Conservation (phyloP, 2,329 filamentous ascomycete species). For the Aspergillus unguis region DNA sequence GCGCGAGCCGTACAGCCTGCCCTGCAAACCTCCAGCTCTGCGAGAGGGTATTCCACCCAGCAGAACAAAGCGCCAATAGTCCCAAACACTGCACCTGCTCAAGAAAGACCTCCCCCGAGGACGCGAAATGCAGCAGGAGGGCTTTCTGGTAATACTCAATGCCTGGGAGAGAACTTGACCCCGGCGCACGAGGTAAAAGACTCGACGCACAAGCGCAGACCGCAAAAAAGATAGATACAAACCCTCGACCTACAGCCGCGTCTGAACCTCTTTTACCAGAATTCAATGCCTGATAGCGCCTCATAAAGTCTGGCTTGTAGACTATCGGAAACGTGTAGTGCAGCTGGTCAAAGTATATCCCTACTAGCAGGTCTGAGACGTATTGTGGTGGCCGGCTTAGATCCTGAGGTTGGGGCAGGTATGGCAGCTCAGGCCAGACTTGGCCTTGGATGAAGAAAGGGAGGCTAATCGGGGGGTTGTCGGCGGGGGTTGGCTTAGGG, state of each 20-base stretch:
- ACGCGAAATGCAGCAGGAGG: conserved; percentile 1
- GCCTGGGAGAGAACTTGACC: not conserved
- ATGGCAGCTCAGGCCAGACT: conserved; percentile 4
- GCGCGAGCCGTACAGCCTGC: conserved; percentile 1
- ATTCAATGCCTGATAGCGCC: not conserved
- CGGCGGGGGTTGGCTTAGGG: not conserved
- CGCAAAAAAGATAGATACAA: conserved; percentile 1
- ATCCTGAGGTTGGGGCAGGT: conserved; percentile 1
- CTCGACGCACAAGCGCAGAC: conserved; percentile 6
- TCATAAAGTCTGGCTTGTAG: conserved; percentile 2
- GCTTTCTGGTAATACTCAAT: conserved; percentile 7
- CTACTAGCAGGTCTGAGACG: conserved; percentile 1
- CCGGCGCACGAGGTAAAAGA: conserved; percentile 1
- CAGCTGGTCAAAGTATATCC: conserved; percentile 5
- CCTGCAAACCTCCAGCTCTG: conserved; percentile 3
- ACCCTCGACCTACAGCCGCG: not conserved
- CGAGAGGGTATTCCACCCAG: conserved; percentile 2
- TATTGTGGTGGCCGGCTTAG: conserved; percentile 1
- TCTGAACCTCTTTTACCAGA: not conserved
- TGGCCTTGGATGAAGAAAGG: conserved; percentile 5
- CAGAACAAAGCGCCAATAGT: not conserved
- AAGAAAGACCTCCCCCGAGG: not conserved
- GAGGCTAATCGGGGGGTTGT: not conserved
- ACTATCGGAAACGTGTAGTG: conserved; percentile 7
- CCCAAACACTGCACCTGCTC: conserved; percentile 4